Evolutionary conservation across 345 rosid genomes (phyloP), one percentile per base, ranked within the genome.

Genomic region (Corymbia maculata): DNA sequence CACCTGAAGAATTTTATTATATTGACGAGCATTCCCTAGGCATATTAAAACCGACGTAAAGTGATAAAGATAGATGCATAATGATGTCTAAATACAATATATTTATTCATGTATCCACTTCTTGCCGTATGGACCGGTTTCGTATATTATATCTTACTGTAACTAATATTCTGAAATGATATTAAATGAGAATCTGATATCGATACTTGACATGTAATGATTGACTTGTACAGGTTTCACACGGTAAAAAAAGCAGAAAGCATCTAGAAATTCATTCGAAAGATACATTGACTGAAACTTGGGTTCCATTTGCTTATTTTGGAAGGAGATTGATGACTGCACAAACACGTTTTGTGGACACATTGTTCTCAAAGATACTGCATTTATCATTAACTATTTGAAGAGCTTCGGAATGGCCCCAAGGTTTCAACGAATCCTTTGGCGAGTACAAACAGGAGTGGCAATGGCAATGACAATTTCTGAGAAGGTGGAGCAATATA

Each of bases 81-180:
- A 10, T 0, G 0, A 9, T 70, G 13, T 16, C 36, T 10, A 32
- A 16, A 36, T 70, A 0, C 0, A 6, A 0, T 70, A 8, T 32
- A 19, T 6, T 36, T 42, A 42, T 19, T 36, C 26, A 36, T 17
- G 14, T 9, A 36, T 9, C 14, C 47, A 19, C 47, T 19, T 36
- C 28, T 42, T 0, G 0, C 19, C 0, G 0, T 9, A 4, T 36
- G 26, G 10, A 36, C 0, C 0, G 13, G 11, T 42, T 19, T 70
- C 2, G 0, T 2, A 4, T 1, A 1, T 0, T 36, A 36, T 8
- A 3, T 70, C 2, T 2, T 0, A 0, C 5, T 36, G 0, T 36
- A 17, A 13, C 47, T 19, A 0, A 17, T 0, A 8, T 70, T 36
- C 0, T 8, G 0, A 70, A 70, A 70, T 3, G 9, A 70, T 70